Conservation (phyloP, 2,329 filamentous ascomycete genomes). For the Tolypocladium guangdongense region DNA sequence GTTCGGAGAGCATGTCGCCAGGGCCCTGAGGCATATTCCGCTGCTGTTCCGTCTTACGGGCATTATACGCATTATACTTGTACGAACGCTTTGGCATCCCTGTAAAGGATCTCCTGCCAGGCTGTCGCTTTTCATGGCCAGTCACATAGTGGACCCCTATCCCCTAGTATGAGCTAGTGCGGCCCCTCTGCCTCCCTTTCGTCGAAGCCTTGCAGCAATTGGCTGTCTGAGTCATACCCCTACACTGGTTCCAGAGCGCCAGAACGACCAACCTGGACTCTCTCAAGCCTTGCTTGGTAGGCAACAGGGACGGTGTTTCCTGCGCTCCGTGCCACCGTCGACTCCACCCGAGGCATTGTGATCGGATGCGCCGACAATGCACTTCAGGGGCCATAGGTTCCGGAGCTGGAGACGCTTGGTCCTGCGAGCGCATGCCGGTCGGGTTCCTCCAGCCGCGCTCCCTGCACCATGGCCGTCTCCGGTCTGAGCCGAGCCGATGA, state of each 20-base stretch:
- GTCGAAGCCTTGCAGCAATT: background rate
- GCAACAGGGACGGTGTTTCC: background rate
- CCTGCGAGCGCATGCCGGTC: background rate
- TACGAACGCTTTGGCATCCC: background rate
- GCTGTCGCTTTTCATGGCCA: background rate
- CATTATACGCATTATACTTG: too few relatives aligned
- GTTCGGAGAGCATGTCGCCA: background rate
- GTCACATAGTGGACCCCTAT: slow-evolving; percentile 1
- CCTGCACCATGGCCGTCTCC: background rate
- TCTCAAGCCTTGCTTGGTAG: background rate
- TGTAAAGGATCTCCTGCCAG: background rate
- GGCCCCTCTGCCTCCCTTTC: background rate
- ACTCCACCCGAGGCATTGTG: background rate
- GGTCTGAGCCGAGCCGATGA: background rate
- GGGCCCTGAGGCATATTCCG: background rate
- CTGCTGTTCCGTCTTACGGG: background rate
- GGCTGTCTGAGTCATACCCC: background rate
- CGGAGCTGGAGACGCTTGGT: background rate
- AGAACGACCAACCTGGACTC: background rate
- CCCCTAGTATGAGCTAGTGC: background rate
- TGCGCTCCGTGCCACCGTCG: background rate
- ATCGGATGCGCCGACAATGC: background rate
- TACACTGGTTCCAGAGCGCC: background rate
- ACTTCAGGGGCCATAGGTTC: background rate
- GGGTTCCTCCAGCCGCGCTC: background rate